Conservation (phyloP, 2,329 filamentous ascomycete genomes). For the Bipolaris bicolor region DNA sequence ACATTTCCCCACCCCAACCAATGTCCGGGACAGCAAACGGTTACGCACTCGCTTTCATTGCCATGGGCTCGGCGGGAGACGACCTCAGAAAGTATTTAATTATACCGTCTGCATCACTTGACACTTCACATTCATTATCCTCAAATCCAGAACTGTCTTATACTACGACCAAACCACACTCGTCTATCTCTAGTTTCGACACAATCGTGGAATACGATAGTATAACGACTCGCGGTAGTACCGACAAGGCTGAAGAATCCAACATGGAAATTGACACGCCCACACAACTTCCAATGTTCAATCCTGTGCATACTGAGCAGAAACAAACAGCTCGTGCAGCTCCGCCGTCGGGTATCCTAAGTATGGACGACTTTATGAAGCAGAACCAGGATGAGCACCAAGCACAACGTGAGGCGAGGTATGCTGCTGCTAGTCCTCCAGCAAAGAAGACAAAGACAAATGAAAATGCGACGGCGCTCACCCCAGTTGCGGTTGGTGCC, state of each 20-base stretch:
- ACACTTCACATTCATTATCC: conserved; percentile 26
- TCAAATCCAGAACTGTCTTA: conserved; percentile 6
- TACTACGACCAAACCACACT: neutral
- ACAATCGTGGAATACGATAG: neutral
- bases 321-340: neutral
- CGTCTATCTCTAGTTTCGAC: neutral
- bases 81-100: conserved; percentile 31
- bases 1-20: conserved; percentile 1
- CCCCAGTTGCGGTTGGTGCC: conserved; percentile 31
- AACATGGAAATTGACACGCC: conserved; percentile 21
- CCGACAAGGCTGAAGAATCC: neutral
- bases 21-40: conserved; percentile 9
- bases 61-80: conserved; percentile 20
- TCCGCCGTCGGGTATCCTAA: conserved; percentile 16
- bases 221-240: neutral
- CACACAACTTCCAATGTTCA: neutral
- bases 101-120: conserved; percentile 10
- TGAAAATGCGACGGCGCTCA: neutral
- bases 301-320: neutral
- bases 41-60: conserved; percentile 1
- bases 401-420: conserved; percentile 15
- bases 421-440: neutral
- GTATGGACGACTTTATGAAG: conserved; percentile 30
- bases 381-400: conserved; percentile 12
- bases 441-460: conserved; percentile 15